Base-by-base conservation (phyloP, 2,329 filamentous ascomycete species). In the Xylariaceae sp. region DNA sequence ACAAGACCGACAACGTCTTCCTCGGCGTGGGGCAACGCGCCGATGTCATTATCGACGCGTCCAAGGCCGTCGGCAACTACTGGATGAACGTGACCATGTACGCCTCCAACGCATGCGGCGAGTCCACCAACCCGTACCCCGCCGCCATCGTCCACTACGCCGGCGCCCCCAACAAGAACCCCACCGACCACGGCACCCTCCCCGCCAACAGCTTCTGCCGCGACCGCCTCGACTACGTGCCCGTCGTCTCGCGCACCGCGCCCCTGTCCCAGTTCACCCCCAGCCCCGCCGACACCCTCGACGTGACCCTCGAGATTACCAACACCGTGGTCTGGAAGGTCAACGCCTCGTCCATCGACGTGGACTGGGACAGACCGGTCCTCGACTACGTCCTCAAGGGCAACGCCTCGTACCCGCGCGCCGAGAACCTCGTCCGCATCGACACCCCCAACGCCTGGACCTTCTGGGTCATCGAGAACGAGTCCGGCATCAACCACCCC, bases 21-120 rank as follows among this genome's bases (percentile, higher is more conserved):
- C 61, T 81, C n/a, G 73, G 66, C 32, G 65, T 77, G 45, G 69
- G 61, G 31, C 67, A 60, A 55, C 61, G 75, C 7, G 56, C 62
- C 37, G 71, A 76, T 45, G 63, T 76, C 34, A 63, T 72, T 28
- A 66, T 76, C 38, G 60, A 67, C 33, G 72, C 64, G 6, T 61
- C 63, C 38, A 44, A 61, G 39, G 47, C 29, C 19, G 43, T 55
- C 13, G 48, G 50, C 2, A 54, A 57, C 41, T 61, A 57, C 47
- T 61, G 58, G 58, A 53, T 61, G 42, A 60, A 57, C 34, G 54
- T 57, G 29, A 56, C 51, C 13, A 18, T 54, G 39, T 47, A 42
- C 9, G 35, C 32, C 1, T 30, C 24, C 4, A 45, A 48, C 37
- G 26, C 28, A 6, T 54, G 53, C 41, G 53, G 53, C 18, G 4